phyloP scores from a whole-genome alignment of 306 rosid species.

The Citrullus colocynthis region DNA sequence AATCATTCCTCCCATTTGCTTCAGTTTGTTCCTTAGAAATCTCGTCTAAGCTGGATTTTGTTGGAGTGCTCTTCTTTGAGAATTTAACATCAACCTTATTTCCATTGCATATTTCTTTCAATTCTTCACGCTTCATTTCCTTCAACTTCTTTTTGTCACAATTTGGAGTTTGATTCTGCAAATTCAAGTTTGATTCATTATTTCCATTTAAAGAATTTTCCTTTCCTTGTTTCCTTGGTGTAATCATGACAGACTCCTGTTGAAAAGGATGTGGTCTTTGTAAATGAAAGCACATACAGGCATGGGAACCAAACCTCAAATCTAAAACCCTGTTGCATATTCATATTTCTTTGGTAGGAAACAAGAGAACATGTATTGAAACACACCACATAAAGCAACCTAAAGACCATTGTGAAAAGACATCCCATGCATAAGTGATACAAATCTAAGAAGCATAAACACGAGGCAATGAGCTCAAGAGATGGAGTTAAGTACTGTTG shows the following conservation, averaged over 20 bases:
- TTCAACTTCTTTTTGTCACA: slow-evolving; percentile 14
- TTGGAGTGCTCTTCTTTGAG: slow-evolving; percentile 12
- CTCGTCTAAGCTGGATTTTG: slow-evolving; percentile 19
- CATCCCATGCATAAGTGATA: not conserved
- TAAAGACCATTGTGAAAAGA: not conserved
- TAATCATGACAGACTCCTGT: slow-evolving; percentile 22
- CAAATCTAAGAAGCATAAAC: not conserved
- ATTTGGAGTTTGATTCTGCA: not conserved
- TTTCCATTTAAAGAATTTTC: slow-evolving; percentile 44
- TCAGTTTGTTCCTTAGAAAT: slow-evolving; percentile 11
- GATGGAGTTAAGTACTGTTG: not conserved
- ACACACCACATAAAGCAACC: not conserved
- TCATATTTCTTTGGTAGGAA: not conserved
- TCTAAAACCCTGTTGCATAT: not conserved
- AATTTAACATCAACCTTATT: slow-evolving; percentile 20
- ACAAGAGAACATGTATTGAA: not conserved
- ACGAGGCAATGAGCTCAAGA: not conserved
- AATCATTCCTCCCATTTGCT: slow-evolving; percentile 10
- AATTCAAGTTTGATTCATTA: slow-evolving; percentile 11
- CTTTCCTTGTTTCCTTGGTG: slow-evolving; percentile 30
- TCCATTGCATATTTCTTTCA: slow-evolving; percentile 48
- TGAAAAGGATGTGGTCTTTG: not conserved
- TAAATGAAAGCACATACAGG: not conserved
- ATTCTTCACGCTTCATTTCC: slow-evolving; percentile 33
- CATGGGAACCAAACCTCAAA: not conserved